Base-by-base conservation (phyloP, 2,329 filamentous ascomycete species). In the Aspergillus sp. region DNA sequence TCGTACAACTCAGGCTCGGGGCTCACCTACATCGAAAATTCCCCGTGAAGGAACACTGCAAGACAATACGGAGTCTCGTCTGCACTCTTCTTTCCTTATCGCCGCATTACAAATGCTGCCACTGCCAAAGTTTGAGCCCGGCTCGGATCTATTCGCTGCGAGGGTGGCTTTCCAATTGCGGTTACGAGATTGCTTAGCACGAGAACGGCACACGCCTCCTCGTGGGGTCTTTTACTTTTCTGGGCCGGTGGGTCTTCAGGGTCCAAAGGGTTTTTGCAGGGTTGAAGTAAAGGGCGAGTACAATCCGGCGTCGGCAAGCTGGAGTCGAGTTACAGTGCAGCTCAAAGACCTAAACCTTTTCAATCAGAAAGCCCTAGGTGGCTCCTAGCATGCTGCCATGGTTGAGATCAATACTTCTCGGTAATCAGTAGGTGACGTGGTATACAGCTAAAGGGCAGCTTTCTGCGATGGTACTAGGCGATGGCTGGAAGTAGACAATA, bases 281-380 rank as follows among this genome's bases (percentile, higher is more conserved):
- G 64, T 75, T 55, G 72, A 76, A 59, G 72, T 76, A 10, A 63
- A 62, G 20, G 74, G 72, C 29, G 73, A 75, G 67, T 76, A 75
- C 59, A 70, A 76, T 54, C 72, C 73, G 45, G 61, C 57, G 12
- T 63, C 66, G 6, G 64, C 65, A 29, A 65, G 62, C 52, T 76
- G 73, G 73, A 62, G 67, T 36, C 65, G 58, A 16, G 62, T 76
- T 24, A 68, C 69, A 24, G 69, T 74, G 63, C 60, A 68, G 36
- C 57, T 76, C 7, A 73, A 67, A 50, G 74, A 76, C 58, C 24
- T 75, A 45, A 71, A 65, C 32, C 53, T 69, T 31, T 65, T 65
- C 46, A 65, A 60, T 42, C 74, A 74, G 60, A 67, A 54, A 26
- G 59, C 73, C 36, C 67, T 71, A 46, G 67, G 70, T 31, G 52